Conservation (phyloP, 2,329 filamentous ascomycete genomes). For the Setomelanomma holmii region DNA sequence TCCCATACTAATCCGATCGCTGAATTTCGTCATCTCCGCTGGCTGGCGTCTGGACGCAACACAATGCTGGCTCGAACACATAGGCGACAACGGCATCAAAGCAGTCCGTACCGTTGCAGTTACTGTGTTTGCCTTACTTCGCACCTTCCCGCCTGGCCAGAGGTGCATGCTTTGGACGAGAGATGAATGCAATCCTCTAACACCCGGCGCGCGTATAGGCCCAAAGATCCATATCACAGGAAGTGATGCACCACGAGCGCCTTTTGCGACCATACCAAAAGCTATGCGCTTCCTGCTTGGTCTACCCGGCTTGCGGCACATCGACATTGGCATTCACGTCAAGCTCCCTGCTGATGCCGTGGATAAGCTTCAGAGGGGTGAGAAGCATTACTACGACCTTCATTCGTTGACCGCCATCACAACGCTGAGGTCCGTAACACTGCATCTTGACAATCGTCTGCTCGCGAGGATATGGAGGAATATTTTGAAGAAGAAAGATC, state of each 20-base stretch:
- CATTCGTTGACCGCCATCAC: background rate
- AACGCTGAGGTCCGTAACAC: background rate
- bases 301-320: background rate
- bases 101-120: background rate
- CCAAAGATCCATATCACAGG: background rate
- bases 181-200: background rate
- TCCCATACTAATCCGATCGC: background rate
- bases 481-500: background rate
- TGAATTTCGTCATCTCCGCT: background rate
- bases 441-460: background rate
- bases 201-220: background rate
- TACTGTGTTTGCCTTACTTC: background rate
- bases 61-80: background rate
- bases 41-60: background rate
- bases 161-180: background rate
- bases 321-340: background rate
- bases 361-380: background rate
- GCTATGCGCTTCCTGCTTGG: background rate
- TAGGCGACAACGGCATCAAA: background rate
- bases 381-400: background rate
- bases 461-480: background rate
- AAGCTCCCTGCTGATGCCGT: background rate
- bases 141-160: background rate
- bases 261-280: background rate
- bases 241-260: background rate